Conservation (phyloP, 2,329 filamentous ascomycete species). For the Biscogniauxia marginata region DNA sequence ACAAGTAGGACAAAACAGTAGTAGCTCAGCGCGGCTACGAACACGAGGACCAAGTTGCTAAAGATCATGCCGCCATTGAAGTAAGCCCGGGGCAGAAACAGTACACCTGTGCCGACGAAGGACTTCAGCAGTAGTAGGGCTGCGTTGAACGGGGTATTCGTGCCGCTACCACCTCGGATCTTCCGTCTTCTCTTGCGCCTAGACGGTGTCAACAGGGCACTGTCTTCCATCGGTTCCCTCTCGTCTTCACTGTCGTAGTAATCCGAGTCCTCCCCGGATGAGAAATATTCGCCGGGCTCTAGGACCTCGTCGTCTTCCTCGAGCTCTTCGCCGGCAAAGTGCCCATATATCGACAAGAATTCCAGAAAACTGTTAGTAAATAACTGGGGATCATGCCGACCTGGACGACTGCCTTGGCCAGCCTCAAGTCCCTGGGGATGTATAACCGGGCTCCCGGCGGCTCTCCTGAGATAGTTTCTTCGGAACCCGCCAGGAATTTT, state of each 20-base stretch:
- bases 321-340: conserved; percentile 95
- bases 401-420: conserved; percentile 36
- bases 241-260: conserved; percentile 61
- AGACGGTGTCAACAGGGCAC: conserved; percentile 75
- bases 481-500: conserved; percentile 92
- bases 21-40: conserved; percentile 83
- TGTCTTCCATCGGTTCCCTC: conserved; percentile 82
- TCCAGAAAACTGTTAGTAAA: conserved; percentile 94
- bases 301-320: conserved; percentile 94
- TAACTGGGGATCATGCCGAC: conserved; percentile 54
- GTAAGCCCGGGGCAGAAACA: conserved; percentile 90
- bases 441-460: conserved; percentile 60
- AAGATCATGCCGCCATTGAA: conserved; percentile 98
- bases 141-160: conserved; percentile 75
- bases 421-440: conserved; percentile 40
- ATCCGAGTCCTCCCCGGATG: conserved; percentile 68
- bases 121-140: conserved; percentile 89
- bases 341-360: conserved; percentile 90
- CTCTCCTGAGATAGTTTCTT: conserved; percentile 80
- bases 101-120: conserved; percentile 92
- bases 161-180: conserved; percentile 69
- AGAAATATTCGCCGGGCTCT: conserved; percentile 87
- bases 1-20: conserved; percentile 97
- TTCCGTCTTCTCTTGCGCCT: conserved; percentile 74
- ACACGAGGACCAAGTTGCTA: conserved; percentile 85